Base-by-base conservation (phyloP, 2,329 filamentous ascomycete genomes). In the Aspergillus brasiliensis region DNA sequence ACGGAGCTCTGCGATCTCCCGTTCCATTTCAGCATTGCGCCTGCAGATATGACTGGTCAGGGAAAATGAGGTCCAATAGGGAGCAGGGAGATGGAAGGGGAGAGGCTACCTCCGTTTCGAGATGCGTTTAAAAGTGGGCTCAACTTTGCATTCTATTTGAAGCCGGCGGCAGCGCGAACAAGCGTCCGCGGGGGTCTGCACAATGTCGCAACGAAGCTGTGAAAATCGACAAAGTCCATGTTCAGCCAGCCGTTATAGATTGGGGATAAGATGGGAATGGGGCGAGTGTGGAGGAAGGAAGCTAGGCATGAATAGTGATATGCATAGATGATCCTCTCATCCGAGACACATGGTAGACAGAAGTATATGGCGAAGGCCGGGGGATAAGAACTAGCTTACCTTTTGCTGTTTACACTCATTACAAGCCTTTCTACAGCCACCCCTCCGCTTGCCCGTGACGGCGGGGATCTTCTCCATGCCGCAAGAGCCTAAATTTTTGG, bases 361-460 rank as follows among this genome's bases (percentile, higher is more conserved):
- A n/a, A n/a, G n/a, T n/a, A n/a, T 11, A 37, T 28, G 27, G 21
- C 51, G 15, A 8, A 17, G 34, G 34, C 31, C 37, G 28, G 34
- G 34, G 44, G 13, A 44, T 49, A 59, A 58, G 13, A 40, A 48
- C 23, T 63, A 56, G 61, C 71, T 75, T 67, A 88, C 86, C 82
- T 88, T 88, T 72, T 89, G 86, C 76, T 89, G 86, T 60, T 86
- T 81, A 75, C 86, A 89, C 72, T 88, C 85, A 68, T 88, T 88
- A 75, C 86, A 88, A 23, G 86, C 86, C 73, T 86, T 76, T 46
- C 75, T 42, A 68, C 74, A 76, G 27, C 75, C 75, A 59, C 75
- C 75, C 65, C 75, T 71, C 65, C 75, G 74, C 62, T 77, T 77
- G 62, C 73, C 80, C 73, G 87, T 85, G 64, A 80, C 72, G 60